phyloP scores from a whole-genome alignment of 2,329 filamentous ascomycete genomes.

The Cordyceps tenuipes region DNA sequence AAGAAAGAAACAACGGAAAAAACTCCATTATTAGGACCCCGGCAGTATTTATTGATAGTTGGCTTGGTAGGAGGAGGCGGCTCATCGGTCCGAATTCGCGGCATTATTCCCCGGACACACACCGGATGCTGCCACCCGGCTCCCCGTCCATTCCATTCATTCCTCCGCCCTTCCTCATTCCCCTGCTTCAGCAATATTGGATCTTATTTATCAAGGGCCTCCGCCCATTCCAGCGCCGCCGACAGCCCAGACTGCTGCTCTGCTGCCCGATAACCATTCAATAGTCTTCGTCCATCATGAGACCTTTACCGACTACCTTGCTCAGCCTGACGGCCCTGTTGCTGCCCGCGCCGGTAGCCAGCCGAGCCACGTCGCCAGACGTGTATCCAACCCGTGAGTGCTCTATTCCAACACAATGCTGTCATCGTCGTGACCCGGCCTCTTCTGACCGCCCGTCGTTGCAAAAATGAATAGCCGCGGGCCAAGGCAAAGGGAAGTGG shows the following conservation, averaged over 20 bases:
- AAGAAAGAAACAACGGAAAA: too few species aligned
- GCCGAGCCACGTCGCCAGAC: slow-evolving; percentile 16
- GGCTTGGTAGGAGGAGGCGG: neutral
- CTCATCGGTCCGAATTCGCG: slow-evolving; percentile 11
- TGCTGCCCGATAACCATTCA: neutral
- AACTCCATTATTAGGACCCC: too few species aligned
- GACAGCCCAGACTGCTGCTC: neutral
- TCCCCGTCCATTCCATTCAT: neutral
- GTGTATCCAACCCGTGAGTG: slow-evolving; percentile 21
- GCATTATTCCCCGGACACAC: neutral
- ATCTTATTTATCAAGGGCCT: neutral
- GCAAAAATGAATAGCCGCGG: slow-evolving; percentile 19
- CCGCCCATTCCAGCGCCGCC: neutral
- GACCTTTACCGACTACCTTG: neutral
- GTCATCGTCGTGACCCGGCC: too few species aligned
- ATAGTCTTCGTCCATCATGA: neutral
- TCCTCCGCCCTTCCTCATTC: neutral
- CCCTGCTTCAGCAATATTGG: neutral
- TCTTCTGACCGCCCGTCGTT: neutral
- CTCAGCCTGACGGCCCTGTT: slow-evolving; percentile 6
- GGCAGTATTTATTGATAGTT: too few species aligned
- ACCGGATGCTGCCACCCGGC: neutral
- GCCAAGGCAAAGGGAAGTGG: slow-evolving; percentile 37
- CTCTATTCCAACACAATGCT: too few species aligned
- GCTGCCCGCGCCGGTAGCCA: slow-evolving; percentile 2